phyloP scores from a whole-genome alignment of 345 rosid genomes.

The Eutrema heterophyllum region DNA sequence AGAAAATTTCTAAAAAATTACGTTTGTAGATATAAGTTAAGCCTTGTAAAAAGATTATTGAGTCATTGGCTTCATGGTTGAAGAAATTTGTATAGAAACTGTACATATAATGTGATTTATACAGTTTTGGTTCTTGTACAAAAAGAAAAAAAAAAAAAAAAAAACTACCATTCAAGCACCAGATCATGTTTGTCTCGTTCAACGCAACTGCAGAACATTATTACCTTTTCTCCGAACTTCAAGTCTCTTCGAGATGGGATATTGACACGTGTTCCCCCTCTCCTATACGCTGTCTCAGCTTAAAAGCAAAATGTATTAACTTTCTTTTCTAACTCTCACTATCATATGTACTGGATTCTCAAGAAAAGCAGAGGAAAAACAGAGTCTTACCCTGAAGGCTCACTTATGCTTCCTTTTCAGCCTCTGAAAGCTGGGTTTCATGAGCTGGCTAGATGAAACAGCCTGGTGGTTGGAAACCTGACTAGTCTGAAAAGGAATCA shows the following conservation, averaged over 20 bases:
- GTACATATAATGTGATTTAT: constrained; percentile 11
- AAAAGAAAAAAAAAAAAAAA: neutral
- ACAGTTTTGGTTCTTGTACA: neutral
- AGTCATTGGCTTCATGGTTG: neutral
- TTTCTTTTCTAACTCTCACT: neutral
- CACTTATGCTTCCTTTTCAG: constrained; percentile 51
- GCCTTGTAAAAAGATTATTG: neutral
- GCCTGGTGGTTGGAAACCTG: constrained; percentile 34
- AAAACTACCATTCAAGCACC: neutral
- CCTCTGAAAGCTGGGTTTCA: constrained; percentile 74
- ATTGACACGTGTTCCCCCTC: neutral
- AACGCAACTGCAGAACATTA: neutral
- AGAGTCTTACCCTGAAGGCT: constrained; percentile 17
- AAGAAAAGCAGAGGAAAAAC: neutral
- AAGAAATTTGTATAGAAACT: neutral
- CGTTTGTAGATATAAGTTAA: constrained; percentile 5
- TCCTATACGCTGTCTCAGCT: neutral
- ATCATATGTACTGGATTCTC: neutral
- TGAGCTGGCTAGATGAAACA: constrained; percentile 54
- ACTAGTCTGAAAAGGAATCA: constrained; percentile 46
- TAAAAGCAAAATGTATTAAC: neutral
- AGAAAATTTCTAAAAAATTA: constrained; percentile 47
- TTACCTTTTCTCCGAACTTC: neutral
- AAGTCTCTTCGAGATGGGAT: neutral
- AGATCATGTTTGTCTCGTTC: neutral